phyloP scores from a whole-genome alignment of 2,329 filamentous ascomycete genomes.

The Colletotrichum simmondsii region DNA sequence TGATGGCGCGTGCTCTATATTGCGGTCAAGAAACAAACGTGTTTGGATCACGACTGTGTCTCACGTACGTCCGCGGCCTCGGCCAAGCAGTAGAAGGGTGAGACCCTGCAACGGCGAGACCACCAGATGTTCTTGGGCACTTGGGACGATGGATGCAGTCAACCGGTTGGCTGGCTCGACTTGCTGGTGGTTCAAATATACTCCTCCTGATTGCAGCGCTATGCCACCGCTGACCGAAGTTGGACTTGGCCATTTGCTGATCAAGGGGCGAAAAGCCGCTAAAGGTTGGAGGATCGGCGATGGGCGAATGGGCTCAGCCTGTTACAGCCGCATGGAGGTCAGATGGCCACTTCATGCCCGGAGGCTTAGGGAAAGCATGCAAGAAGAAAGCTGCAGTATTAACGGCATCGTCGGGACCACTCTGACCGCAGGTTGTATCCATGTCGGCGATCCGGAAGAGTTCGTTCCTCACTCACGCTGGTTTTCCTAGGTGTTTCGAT shows the following conservation, averaged over 20 bases:
- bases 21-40: slow-evolving; percentile 19
- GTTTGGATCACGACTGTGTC: slow-evolving; percentile 19
- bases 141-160: neutral
- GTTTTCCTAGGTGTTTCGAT: neutral
- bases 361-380: slow-evolving; percentile 30
- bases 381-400: slow-evolving; percentile 10
- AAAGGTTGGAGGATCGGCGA: slow-evolving; percentile 33
- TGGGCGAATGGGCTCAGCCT: slow-evolving; percentile 27
- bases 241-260: slow-evolving; percentile 15
- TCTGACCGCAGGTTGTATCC: neutral
- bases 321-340: slow-evolving; percentile 31
- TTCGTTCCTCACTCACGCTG: neutral
- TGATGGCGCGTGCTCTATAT: slow-evolving; percentile 23
- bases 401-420: slow-evolving; percentile 17
- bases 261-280: slow-evolving; percentile 24
- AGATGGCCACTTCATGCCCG: slow-evolving; percentile 25
- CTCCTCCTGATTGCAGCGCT: slow-evolving; percentile 11
- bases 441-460: neutral
- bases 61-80: slow-evolving; percentile 6
- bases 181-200: neutral
- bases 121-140: neutral
- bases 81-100: neutral
- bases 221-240: slow-evolving; percentile 18
- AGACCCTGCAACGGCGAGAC: slow-evolving; percentile 12
- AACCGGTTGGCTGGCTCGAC: neutral